Percentiles rank a stretch among this genome's conserved stretches.
Conservation (phyloP, 805 yeast genomes). For the Ogataea degrootiae region DNA sequence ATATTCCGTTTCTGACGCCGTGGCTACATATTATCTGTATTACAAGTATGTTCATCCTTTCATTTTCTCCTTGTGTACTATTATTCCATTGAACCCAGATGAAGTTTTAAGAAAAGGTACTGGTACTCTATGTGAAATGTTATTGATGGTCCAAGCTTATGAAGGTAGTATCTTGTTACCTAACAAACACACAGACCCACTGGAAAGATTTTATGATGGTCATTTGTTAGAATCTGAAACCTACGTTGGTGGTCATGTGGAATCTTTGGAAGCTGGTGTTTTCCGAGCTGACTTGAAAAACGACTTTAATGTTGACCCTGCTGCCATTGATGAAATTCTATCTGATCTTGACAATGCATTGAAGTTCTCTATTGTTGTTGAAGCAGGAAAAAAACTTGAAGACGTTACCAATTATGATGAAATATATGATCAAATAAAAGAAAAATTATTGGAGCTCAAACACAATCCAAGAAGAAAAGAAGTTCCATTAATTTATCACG, state of each 20-base stretch:
- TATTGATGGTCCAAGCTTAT: slow-evolving; percentile 94
- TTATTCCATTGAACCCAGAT: slow-evolving; percentile 94
- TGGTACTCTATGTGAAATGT: slow-evolving; percentile 97
- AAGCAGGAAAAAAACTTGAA: slow-evolving; percentile 63
- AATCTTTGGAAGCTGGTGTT: slow-evolving; percentile 96
- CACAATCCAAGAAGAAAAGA: slow-evolving; percentile 63
- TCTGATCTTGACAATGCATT: slow-evolving; percentile 71
- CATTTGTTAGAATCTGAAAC: slow-evolving; percentile 93
- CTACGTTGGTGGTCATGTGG: slow-evolving; percentile 98
- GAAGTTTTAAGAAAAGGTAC: slow-evolving; percentile 96
- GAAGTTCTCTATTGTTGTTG: slow-evolving; percentile 79
- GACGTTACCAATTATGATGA: slow-evolving; percentile 81
- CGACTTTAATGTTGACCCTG: slow-evolving; percentile 73
- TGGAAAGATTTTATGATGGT: slow-evolving; percentile 93
- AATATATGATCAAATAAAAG: slow-evolving; percentile 53
- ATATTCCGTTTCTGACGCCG: slow-evolving; percentile 98
- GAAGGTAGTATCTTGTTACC: slow-evolving; percentile 74
- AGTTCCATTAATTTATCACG: slow-evolving; percentile 87
- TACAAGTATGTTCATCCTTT: slow-evolving; percentile 97
- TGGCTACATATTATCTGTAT: slow-evolving; percentile 93
- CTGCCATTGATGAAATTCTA: slow-evolving; percentile 75
- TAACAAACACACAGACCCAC: slow-evolving; percentile 88
- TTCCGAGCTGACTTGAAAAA: slow-evolving; percentile 82
- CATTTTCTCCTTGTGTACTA: slow-evolving; percentile 90
- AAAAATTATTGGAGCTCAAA: slow-evolving; percentile 53